A percentile compares a stretch with the other conserved stretches of the same genome.
Conservation (phyloP, 2,329 filamentous ascomycete species). For the Colletotrichum higginsianum region DNA sequence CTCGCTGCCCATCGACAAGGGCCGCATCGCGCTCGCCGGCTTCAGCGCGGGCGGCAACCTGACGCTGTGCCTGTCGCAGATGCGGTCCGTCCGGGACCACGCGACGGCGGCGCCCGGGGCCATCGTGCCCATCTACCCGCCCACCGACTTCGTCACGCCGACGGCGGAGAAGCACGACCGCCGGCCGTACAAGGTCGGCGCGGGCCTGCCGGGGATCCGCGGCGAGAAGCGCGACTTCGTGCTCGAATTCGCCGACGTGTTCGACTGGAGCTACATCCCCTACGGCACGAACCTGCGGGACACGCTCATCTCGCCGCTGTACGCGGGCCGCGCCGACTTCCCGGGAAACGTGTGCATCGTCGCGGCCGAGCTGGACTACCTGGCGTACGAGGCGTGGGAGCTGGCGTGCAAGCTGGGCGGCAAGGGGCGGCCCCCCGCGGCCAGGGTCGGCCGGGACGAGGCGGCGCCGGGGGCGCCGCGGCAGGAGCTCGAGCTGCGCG, state of each 20-base stretch:
- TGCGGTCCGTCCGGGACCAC: conserved; percentile 52
- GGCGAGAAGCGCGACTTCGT: conserved; percentile 42
- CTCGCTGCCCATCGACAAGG: conserved; percentile 61
- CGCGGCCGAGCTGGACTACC: conserved; percentile 56
- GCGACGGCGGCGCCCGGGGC: conserved; percentile 47
- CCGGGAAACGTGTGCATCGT: conserved; percentile 55
- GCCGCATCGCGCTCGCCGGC: conserved; percentile 59
- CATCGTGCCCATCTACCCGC: conserved; percentile 60
- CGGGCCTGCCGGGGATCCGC: conserved; percentile 39
- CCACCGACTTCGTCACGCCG: conserved; percentile 52
- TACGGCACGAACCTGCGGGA: conserved; percentile 51
- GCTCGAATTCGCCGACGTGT: conserved; percentile 45
- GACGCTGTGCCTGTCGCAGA: conserved; percentile 57
- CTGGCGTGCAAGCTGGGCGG: conserved; percentile 45
- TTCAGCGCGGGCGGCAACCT: conserved; percentile 69
- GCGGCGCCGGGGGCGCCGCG: conserved; percentile 9
- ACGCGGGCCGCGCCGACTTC: conserved; percentile 49
- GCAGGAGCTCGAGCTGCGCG: conserved; percentile 46
- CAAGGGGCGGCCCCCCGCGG: conserved; percentile 18
- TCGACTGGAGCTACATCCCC: conserved; percentile 54
- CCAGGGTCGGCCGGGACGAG: conserved; percentile 40
- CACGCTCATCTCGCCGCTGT: conserved; percentile 53
- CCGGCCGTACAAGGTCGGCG: conserved; percentile 47
- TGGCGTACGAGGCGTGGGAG: conserved; percentile 45
- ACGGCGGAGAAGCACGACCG: conserved; percentile 45